Evolutionary conservation across 495 filamentous ascomycete genomes (phyloP).

Genomic region (Neurospora discreta): DNA sequence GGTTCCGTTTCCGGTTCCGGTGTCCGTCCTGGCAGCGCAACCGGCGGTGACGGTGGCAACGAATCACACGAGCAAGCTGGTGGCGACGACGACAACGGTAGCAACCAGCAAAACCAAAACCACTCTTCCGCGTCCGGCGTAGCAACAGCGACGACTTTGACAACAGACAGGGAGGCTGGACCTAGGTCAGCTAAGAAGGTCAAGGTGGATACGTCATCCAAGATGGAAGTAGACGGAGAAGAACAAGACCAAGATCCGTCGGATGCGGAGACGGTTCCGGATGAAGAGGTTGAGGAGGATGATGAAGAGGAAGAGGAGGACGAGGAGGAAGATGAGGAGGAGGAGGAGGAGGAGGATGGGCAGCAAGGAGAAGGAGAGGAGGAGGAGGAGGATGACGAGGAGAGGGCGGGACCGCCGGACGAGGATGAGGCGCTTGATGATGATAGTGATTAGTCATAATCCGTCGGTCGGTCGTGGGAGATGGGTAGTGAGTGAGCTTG

Average conservation of each 20-base stretch:
- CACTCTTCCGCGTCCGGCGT: neutral
- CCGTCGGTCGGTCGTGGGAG: too few species aligned
- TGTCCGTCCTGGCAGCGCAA: neutral
- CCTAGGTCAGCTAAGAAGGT: constrained; percentile 30
- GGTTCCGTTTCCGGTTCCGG: neutral
- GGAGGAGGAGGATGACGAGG: constrained; percentile 29
- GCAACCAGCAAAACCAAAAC: neutral
- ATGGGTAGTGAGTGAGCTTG: neutral
- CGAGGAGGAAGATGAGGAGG: constrained; percentile 31
- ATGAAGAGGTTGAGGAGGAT: constrained; percentile 42
- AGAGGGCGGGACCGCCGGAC: constrained; percentile 34
- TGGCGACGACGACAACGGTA: neutral
- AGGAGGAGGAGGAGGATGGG: constrained; percentile 34
- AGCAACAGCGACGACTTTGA: neutral
- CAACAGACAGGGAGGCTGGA: neutral
- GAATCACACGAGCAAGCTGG: neutral
- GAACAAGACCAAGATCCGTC: constrained; percentile 18
- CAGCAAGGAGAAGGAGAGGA: constrained; percentile 33
- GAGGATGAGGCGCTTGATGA: constrained; percentile 57
- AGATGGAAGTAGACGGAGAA: constrained; percentile 25
- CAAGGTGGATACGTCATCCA: constrained; percentile 26
- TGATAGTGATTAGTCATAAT: constrained; percentile 37
- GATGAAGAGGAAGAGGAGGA: constrained; percentile 46
- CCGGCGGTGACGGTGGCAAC: neutral
- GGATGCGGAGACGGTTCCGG: constrained; percentile 41